These are phyloP conservation scores for Rhodamnia rubescens DNA, from an alignment of 345 rosid genomes.

Conservation along the genomic window DNA sequence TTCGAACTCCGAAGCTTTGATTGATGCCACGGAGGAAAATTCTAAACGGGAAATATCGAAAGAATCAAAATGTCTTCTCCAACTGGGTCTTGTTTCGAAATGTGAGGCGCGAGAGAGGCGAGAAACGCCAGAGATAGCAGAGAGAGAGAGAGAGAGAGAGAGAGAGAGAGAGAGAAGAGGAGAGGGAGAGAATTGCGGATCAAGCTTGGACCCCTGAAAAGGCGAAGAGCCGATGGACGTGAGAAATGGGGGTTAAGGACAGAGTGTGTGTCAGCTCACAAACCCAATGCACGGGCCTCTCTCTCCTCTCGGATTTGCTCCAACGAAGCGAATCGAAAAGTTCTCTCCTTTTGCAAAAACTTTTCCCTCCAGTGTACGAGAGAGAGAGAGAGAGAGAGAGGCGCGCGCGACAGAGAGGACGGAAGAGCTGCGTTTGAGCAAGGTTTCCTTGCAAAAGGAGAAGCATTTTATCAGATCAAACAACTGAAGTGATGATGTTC, in stretches of 20 bases:
- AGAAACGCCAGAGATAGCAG: background rate
- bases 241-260: background rate
- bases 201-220: background rate
- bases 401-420: too few species aligned
- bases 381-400: too few species aligned
- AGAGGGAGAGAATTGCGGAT: constrained; percentile 5
- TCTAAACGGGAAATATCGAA: background rate
- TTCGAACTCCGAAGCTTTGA: background rate
- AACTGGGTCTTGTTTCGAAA: background rate
- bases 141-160: background rate
- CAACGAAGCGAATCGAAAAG: background rate
- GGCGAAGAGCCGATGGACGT: constrained; percentile 5
- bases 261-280: background rate
- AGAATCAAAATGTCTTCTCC: background rate
- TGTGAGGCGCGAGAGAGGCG: background rate
- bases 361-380: background rate
- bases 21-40: background rate
- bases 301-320: background rate
- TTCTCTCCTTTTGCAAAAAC: background rate
- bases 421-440: background rate
- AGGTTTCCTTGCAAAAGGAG: background rate
- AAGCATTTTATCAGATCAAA: background rate
- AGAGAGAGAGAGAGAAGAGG: background rate
- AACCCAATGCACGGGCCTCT: background rate
- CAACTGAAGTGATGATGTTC: background rate